phyloP scores from a whole-genome alignment of 495 filamentous ascomycete genomes.

The Podospora comata region DNA sequence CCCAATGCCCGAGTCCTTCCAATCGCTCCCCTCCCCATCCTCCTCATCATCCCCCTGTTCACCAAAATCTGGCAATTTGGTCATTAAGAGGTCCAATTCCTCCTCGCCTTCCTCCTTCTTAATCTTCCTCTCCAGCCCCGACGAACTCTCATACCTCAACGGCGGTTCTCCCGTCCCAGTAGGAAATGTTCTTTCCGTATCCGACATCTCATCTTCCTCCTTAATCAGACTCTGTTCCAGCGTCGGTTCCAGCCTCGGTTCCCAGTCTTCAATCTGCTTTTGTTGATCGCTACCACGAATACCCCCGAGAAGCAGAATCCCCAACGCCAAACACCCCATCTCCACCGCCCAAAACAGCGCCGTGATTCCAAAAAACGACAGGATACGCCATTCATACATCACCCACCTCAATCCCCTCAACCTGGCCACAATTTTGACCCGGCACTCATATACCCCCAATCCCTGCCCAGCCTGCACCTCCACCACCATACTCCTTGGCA shows the following conservation, averaged over 20 bases:
- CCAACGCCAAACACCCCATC: conserved; percentile 56
- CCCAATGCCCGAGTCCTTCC: conserved; percentile 46
- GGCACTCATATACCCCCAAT: conserved; percentile 71
- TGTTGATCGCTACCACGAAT: neutral
- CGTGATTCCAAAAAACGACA: conserved; percentile 64
- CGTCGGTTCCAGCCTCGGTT: neutral
- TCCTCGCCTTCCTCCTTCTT: conserved; percentile 30
- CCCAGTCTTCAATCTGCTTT: neutral
- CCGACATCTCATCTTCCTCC: conserved; percentile 26
- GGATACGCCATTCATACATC: conserved; percentile 76
- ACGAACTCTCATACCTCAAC: conserved; percentile 37
- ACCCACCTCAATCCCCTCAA: conserved; percentile 76
- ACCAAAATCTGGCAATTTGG: conserved; percentile 19
- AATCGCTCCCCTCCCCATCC: conserved; percentile 32
- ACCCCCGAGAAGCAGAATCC: conserved; percentile 17
- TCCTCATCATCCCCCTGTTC: conserved; percentile 37
- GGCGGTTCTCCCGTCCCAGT: conserved; percentile 50
- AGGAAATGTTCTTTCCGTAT: conserved; percentile 53
- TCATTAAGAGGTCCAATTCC: conserved; percentile 9
- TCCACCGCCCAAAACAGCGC: conserved; percentile 70
- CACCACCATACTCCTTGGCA: conserved; percentile 58
- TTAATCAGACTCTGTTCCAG: conserved; percentile 18
- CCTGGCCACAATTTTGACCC: conserved; percentile 64
- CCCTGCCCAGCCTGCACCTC: conserved; percentile 63
- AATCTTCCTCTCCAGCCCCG: conserved; percentile 10